Evolutionary conservation across 129 eudicot species (phyloP), one percentile per base, ranked within the genome.

Genomic region (Flaveria brownii): DNA sequence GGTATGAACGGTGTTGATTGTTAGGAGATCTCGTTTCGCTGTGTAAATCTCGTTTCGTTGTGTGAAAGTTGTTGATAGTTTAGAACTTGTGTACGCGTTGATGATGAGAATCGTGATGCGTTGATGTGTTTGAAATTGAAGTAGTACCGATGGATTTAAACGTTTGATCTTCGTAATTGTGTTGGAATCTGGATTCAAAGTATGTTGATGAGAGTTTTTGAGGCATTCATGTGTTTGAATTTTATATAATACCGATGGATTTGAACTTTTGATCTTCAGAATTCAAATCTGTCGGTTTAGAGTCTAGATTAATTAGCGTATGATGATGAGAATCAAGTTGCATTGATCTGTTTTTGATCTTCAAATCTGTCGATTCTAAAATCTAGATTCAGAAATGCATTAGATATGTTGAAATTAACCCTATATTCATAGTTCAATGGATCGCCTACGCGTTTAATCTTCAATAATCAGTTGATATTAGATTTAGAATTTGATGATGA

Each of bases 401-500:
- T 51, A 4, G 23, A 70, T 51, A 16, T 16, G 16, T 71, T 71
- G 63, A 71, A 1, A 1, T 1, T 25, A 20, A 20, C 22, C 22
- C 22, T 25, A 25, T 25, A 1, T 25, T 25, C 26, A 25, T 25
- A 25, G 26, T 25, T 25, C 26, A 71, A 13, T 0, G 0, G 1
- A 9, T 9, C 39, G 43, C 39, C 22, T 2, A 52, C 33, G 25
- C 17, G n/a, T 72, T 11, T 18, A 36, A 55, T 28, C 52, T 64
- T 12, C 41, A 20, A 18, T 5, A 76, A 11, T 74, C 12, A 5
- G 14, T 62, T 1, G 7, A 52, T 74, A 46, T 61, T 42, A 59
- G 57, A n/a, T 74, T 61, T 20, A 60, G 47, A 74, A 23, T 61
- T 25, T 60, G 59, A 60, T 59, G 43, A 73, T 28, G 57, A n/a